A percentile compares a stretch with the other conserved stretches of the same genome.
These are phyloP conservation scores for Purpureocillium takamizusanense DNA, from an alignment of 2,329 filamentous ascomycete species.

Conservation along the genomic window DNA sequence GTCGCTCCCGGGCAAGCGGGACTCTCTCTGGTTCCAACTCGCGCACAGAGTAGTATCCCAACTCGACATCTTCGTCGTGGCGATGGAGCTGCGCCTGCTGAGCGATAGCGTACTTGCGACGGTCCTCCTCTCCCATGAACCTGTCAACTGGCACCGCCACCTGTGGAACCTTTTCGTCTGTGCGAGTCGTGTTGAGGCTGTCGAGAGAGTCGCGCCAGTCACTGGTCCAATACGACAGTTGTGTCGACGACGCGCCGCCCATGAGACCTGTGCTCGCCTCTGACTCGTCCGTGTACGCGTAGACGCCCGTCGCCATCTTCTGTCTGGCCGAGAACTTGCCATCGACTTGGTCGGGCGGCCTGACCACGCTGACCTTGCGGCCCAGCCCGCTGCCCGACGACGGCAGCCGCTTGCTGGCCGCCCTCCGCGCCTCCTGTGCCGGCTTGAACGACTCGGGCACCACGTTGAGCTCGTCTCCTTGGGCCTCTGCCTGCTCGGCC, in stretches of 20 bases:
- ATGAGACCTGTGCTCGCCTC: constrained; percentile 13
- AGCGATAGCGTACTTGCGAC: constrained; percentile 62
- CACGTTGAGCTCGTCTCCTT: constrained; percentile 83
- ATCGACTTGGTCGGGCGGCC: constrained; percentile 66
- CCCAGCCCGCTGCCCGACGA: constrained; percentile 24
- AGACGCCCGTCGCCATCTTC: constrained; percentile 58
- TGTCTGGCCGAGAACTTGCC: constrained; percentile 70
- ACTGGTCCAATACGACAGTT: neutral
- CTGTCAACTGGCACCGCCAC: constrained; percentile 49
- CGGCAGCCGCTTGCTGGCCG: constrained; percentile 17
- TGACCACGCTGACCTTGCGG: constrained; percentile 48
- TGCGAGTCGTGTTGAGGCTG: constrained; percentile 51
- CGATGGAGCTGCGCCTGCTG: constrained; percentile 42
- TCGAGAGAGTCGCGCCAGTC: constrained; percentile 51
- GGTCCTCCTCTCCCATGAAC: constrained; percentile 71
- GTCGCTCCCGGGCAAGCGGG: no score
- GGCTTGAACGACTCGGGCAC: constrained; percentile 76
- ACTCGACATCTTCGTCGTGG: neutral
- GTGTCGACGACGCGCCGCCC: neutral
- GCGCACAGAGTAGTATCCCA: no score
- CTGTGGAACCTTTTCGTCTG: constrained; percentile 30
- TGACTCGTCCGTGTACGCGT: constrained; percentile 58
- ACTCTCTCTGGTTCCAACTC: no score
- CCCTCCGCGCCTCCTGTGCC: constrained; percentile 39
- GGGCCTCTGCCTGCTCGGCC: constrained; percentile 69